These are phyloP conservation scores for Chlorokybus atmophyticus DNA, from an alignment of 139 green algal species.

Conservation along the genomic window DNA sequence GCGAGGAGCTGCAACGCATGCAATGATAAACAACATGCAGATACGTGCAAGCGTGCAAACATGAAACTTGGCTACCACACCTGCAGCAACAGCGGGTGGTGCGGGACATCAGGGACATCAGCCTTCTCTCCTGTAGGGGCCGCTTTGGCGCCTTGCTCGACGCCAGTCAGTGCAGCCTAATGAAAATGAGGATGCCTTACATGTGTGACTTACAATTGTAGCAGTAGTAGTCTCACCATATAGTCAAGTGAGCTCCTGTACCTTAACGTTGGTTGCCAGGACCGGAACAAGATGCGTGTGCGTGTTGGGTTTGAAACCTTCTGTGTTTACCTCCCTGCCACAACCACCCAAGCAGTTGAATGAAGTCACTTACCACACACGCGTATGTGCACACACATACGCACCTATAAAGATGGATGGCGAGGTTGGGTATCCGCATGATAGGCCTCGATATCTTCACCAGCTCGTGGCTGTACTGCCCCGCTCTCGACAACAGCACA, in stretches of 20 bases:
- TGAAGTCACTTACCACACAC: background rate
- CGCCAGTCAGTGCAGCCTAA: too few relatives aligned
- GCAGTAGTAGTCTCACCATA: constrained; percentile 7
- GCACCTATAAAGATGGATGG: constrained; percentile 71
- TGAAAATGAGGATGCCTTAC: too few relatives aligned
- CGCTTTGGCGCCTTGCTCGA: too few relatives aligned
- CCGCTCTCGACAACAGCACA: constrained; percentile 15
- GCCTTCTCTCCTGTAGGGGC: too few relatives aligned
- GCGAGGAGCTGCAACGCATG: constrained; percentile 58
- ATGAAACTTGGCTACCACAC: too few relatives aligned
- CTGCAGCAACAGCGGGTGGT: too few relatives aligned
- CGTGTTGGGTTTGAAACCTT: constrained; percentile 86
- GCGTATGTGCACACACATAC: constrained; percentile 18
- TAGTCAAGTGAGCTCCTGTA: too few relatives aligned
- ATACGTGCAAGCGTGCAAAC: too few relatives aligned
- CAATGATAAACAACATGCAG: too few relatives aligned
- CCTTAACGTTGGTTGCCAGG: constrained; percentile 44
- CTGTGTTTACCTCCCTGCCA: constrained; percentile 27
- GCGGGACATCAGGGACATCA: too few relatives aligned
- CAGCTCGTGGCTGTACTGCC: constrained; percentile 3
- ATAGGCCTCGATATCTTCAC: constrained; percentile 45
- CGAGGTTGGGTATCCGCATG: constrained; percentile 60
- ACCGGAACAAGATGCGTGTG: constrained; percentile 74
- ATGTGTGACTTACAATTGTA: too few relatives aligned
- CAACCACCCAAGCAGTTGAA: constrained; percentile 9